Evolutionary conservation across 257 asterid species (phyloP).

Genomic region (Plantago major): DNA sequence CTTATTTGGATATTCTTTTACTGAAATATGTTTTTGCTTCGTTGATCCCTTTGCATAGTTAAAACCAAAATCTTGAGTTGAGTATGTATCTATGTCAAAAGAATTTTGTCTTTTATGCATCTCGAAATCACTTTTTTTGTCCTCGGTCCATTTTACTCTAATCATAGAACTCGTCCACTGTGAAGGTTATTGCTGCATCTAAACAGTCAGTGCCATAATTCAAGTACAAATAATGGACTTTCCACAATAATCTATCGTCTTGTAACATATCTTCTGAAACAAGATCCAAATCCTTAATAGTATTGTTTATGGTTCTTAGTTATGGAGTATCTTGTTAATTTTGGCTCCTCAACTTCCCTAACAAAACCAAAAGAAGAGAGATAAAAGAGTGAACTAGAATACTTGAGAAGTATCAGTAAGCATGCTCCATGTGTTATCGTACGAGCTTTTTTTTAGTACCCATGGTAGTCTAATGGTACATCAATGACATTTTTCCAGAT

Average conservation of each 20-base stretch:
- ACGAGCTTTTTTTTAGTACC: not conserved
- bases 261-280: no score
- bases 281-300: no score
- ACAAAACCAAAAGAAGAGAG: not conserved
- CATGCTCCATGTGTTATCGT: not conserved
- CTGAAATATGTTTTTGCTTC: not conserved
- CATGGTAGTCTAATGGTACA: constrained; percentile 7
- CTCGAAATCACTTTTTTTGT: no score
- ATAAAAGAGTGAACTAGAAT: not conserved
- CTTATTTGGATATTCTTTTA: constrained; percentile 17
- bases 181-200: not conserved
- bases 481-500: constrained; percentile 36
- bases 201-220: constrained; percentile 1
- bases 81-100: not conserved
- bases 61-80: not conserved
- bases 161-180: constrained; percentile 2
- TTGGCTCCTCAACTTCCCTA: no score
- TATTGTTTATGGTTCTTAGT: no score
- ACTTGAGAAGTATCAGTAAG: constrained; percentile 1
- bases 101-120: not conserved
- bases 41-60: not conserved
- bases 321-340: no score
- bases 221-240: not conserved
- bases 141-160: no score
- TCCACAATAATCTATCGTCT: no score